Conservation (phyloP, 1,139 yeast species). For the Yamadazyma mexicana region DNA sequence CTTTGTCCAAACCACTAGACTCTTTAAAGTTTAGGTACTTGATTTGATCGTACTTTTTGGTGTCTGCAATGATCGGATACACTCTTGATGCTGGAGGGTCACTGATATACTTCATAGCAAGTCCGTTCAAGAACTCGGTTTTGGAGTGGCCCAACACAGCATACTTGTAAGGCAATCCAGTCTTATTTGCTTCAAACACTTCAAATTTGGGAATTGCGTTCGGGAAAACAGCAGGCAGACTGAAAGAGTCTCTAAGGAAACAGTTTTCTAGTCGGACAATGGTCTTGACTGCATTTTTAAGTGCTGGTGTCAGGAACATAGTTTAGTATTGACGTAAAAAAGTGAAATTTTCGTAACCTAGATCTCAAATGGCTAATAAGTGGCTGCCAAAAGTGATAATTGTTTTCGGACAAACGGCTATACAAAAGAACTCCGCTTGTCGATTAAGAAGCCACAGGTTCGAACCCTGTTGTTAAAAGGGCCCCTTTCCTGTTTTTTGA, state of each 20-base stretch:
- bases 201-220: slow-evolving; percentile 29
- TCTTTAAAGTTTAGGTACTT: slow-evolving; percentile 64
- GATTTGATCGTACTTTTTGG: slow-evolving; percentile 21
- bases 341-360: too few relatives aligned
- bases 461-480: too few relatives aligned
- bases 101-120: slow-evolving; percentile 44
- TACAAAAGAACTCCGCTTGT: too few relatives aligned
- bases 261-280: slow-evolving; percentile 15
- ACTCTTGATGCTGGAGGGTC: slow-evolving; percentile 54
- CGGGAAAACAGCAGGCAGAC: slow-evolving; percentile 10
- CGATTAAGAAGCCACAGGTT: too few relatives aligned
- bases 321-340: too few relatives aligned
- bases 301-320: neutral
- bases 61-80: slow-evolving; percentile 51
- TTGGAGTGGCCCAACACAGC: slow-evolving; percentile 38
- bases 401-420: too few relatives aligned
- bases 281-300: neutral
- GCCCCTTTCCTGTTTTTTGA: too few relatives aligned
- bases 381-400: too few relatives aligned
- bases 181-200: slow-evolving; percentile 19
- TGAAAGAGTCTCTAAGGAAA: slow-evolving; percentile 9
- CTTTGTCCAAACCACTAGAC: slow-evolving; percentile 52
- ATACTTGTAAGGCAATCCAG: slow-evolving; percentile 26
- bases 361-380: too few relatives aligned
- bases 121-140: slow-evolving; percentile 30